Base-by-base conservation (phyloP, 768 basidiomycete species). In the Mrakia gelida region DNA sequence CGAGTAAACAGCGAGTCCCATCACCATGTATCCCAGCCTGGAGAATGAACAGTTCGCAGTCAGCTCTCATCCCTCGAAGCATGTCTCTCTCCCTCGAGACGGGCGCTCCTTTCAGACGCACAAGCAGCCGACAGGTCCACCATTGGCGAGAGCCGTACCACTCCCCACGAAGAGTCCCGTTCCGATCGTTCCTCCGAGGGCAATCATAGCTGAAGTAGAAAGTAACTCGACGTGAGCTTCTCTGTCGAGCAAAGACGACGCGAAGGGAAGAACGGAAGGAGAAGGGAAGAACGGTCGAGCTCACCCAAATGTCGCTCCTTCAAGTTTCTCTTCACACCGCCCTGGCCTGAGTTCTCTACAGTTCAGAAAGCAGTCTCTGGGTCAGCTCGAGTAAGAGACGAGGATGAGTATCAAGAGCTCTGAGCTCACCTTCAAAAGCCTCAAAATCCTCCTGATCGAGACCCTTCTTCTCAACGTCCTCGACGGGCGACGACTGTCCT, bases 111-210 rank as follows among this genome's bases (percentile, higher is more conserved):
- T 45, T 45, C 45, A 45, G 45, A 45, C 68, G 63, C 23, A 59
- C 38, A 77, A 41, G 16, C 56, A 62, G 11, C 76, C 77, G 0
- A 67, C 45, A 21, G 77, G 77, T 26, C 77, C 77, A 34, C 77
- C 77, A 13, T 71, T 38, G 11, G 71, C 63, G 8, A 78, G 61
- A 6, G 77, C 77, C 1, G 61, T 30, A 15, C 77, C 77, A 7
- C n/a, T n/a, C 16, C 77, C 77, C 4, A 78, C 77, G 63, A 78
- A 78, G 4, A 78, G 34, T 3, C 77, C 77, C 9, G 77, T 78
- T 38, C 77, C 72, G 26, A 77, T 77, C 3, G 68, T 63, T 43
- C 76, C 76, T 23, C 76, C 76, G 18, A 77, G 61, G 1, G 76
- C 76, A 5, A 77, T 32, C 76, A 77, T 77, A 13, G 59, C 56